Evolutionary conservation across 148 eudicot genomes (phyloP).

Genomic region (Rhododendron mucronatum): DNA sequence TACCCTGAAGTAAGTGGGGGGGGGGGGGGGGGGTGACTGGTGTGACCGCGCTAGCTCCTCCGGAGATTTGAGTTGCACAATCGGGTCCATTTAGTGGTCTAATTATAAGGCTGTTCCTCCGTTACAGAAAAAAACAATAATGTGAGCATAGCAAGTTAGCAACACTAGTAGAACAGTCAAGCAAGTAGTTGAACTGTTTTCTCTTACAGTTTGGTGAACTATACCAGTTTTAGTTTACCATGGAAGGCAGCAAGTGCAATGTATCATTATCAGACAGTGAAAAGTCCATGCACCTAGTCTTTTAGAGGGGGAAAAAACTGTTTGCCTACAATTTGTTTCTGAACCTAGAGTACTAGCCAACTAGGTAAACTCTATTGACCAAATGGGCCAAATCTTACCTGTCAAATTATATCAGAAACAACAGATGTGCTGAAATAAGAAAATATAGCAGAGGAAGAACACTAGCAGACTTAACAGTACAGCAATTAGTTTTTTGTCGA

Average conservation of each 20-base stretch:
- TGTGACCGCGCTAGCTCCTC: too few species aligned
- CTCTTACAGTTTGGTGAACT: slow-evolving; percentile 11
- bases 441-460: too few species aligned
- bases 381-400: neutral
- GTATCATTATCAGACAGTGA: neutral
- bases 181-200: slow-evolving; percentile 9
- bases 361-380: neutral
- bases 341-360: neutral
- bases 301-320: neutral
- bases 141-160: neutral
- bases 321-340: slow-evolving; percentile 8
- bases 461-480: too few species aligned
- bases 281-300: neutral
- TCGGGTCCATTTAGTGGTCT: too few species aligned
- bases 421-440: too few species aligned
- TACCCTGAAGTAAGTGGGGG: too few species aligned
- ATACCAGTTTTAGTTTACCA: neutral
- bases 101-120: too few species aligned
- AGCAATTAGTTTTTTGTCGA: too few species aligned
- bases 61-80: too few species aligned
- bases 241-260: neutral
- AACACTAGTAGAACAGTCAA: neutral
- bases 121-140: too few species aligned
- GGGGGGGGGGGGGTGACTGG: too few species aligned
- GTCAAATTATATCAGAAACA: too few species aligned